Base-by-base conservation (phyloP, 2,329 filamentous ascomycete species). In the Arthrobotrys iridis region DNA sequence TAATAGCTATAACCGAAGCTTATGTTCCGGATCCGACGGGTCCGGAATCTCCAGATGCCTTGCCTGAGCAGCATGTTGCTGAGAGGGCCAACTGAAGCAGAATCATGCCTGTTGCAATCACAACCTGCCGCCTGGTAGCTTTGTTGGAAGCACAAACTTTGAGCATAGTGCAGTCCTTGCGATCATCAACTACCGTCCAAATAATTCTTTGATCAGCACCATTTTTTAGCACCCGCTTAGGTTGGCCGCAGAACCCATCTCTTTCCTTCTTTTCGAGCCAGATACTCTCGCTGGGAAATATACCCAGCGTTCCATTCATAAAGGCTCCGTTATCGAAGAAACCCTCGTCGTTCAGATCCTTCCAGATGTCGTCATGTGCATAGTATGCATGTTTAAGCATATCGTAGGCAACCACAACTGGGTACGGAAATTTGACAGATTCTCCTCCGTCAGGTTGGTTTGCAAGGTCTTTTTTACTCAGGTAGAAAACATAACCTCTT, bases 401-500 rank as follows among this genome's bases (percentile, higher is more conserved):
- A 24, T 75, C 71, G 20, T 75, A 75, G 4, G 71, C 71, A 11
- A 75, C 63, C n/a, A 75, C 63, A 20, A 75, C 71, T 1, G 71
- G 71, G 20, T 75, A 75, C 10, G 71, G 71, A 18, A 75, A 75
- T 28, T 37, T 63, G 22, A 64, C 48, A 10, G 43, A 41, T 22
- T 75, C 63, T 5, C 71, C 71, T 48, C 45, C 45, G n/a, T 68
- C 63, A 5, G 71, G 63, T 26, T 75, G 71, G 30, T 75, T 41
- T n/a, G 41, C 63, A 3, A 75, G 41, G 24, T 75, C 63, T 37
- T 48, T 58, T 8, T 58, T 40, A 24, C 71, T 68, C 1, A 75
- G 63, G 20, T 75, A 75, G 40, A 75, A 75, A n/a, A 75, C 63
- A 41, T 75, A 75, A 1, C 71, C 71, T 50, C 71, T 62, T 22